These are phyloP conservation scores for Elsinoe necatrix DNA, from an alignment of 2,329 filamentous ascomycete species.

Conservation along the genomic window DNA sequence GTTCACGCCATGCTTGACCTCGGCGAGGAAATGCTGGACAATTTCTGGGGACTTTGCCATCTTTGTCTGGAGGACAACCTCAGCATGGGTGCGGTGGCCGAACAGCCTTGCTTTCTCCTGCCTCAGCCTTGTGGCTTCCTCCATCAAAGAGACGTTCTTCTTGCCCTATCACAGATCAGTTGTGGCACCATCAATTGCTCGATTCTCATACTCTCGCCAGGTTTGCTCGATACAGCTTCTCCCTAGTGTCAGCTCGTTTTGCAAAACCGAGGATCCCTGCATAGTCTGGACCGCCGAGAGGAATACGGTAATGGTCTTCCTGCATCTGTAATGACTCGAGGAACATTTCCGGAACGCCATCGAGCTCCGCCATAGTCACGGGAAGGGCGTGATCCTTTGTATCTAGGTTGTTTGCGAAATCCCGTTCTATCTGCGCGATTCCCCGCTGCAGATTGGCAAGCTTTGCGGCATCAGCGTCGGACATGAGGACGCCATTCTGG, in stretches of 20 bases:
- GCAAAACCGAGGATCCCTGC: not conserved
- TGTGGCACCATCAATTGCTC: not conserved
- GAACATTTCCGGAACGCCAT: not conserved
- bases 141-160: conserved; percentile 59
- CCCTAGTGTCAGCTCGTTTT: not conserved
- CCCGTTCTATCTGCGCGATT: not conserved
- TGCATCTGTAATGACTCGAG: not conserved
- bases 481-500: not conserved
- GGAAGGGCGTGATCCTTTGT: not conserved
- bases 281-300: not conserved
- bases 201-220: not conserved
- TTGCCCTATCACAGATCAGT: conserved; percentile 46
- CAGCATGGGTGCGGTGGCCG: conserved; percentile 62
- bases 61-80: conserved; percentile 63
- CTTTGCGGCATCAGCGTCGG: not conserved
- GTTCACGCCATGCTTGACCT: conserved; percentile 37
- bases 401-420: not conserved
- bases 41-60: conserved; percentile 65
- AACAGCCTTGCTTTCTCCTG: conserved; percentile 65
- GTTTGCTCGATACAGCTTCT: not conserved
- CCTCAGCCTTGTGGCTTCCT: conserved; percentile 58
- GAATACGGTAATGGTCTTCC: not conserved
- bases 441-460: not conserved
- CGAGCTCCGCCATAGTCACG: not conserved
- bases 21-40: conserved; percentile 60